Evolutionary conservation across 2,329 filamentous ascomycete species (phyloP).

Genomic region (Didymella pinodella): DNA sequence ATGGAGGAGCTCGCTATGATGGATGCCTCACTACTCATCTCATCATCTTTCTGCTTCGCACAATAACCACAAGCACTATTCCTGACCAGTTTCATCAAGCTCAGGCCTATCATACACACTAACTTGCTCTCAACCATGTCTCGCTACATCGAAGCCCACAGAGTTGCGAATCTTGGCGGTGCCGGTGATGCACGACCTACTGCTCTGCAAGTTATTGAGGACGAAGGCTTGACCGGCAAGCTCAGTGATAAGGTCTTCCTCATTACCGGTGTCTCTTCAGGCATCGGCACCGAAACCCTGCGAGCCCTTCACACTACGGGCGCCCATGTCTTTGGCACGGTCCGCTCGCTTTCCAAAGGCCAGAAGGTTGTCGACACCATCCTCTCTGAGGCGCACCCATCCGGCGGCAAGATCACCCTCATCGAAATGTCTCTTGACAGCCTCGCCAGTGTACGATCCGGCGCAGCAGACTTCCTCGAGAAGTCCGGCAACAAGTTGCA

Average conservation of each 20-base stretch:
- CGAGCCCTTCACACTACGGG: slow-evolving; percentile 57
- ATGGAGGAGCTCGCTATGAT: background rate
- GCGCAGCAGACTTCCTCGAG: slow-evolving; percentile 30
- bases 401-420: slow-evolving; percentile 29
- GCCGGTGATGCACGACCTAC: slow-evolving; percentile 54
- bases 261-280: slow-evolving; percentile 41
- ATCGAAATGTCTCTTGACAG: slow-evolving; percentile 36
- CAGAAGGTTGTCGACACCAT: slow-evolving; percentile 35
- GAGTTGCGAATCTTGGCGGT: slow-evolving; percentile 28
- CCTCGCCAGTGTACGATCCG: slow-evolving; percentile 30
- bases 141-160: slow-evolving; percentile 25
- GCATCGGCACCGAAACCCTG: slow-evolving; percentile 39
- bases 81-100: background rate
- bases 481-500: slow-evolving; percentile 28
- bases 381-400: slow-evolving; percentile 16
- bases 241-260: slow-evolving; percentile 39
- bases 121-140: slow-evolving; percentile 1
- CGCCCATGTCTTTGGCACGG: slow-evolving; percentile 57
- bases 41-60: background rate
- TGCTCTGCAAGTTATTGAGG: slow-evolving; percentile 52
- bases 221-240: slow-evolving; percentile 49
- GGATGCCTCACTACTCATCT: background rate
- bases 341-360: slow-evolving; percentile 40
- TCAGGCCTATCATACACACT: background rate
- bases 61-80: background rate